These are phyloP conservation scores for Trametes meyenii DNA, from an alignment of 768 basidiomycete genomes.

Conservation along the genomic window DNA sequence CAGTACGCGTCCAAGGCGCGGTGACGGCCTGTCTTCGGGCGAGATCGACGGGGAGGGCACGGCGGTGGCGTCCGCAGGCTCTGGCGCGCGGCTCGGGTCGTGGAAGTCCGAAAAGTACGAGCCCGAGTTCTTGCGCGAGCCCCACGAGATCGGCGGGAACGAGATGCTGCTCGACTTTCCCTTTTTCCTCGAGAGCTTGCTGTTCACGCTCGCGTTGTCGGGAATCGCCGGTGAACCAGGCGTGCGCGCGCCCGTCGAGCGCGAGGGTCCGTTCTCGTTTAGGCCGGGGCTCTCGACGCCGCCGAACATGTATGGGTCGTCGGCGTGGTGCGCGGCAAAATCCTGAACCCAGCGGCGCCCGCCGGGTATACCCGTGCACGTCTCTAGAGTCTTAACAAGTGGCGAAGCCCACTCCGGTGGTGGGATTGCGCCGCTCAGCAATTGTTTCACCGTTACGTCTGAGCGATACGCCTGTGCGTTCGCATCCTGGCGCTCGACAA, in stretches of 20 bases:
- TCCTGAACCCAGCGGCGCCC: conserved; percentile 69
- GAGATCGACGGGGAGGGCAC: conserved; percentile 5
- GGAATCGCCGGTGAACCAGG: background rate
- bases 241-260: background rate
- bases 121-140: conserved; percentile 47
- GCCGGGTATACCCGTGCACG: conserved; percentile 71
- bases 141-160: conserved; percentile 74
- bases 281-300: conserved; percentile 47
- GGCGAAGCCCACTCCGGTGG: conserved; percentile 79
- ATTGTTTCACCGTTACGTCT: conserved; percentile 73
- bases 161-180: conserved; percentile 38
- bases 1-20: conserved; percentile 23
- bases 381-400: conserved; percentile 74
- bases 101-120: conserved; percentile 54
- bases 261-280: conserved; percentile 28
- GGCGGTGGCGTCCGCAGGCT: conserved; percentile 8
- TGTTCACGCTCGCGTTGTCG: conserved; percentile 7
- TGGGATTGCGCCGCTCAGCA: conserved; percentile 77
- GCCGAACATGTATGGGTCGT: conserved; percentile 58
- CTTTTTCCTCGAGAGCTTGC: conserved; percentile 47
- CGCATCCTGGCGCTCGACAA: conserved; percentile 92
- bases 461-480: conserved; percentile 80
- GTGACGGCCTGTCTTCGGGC: conserved; percentile 25
- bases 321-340: conserved; percentile 37
- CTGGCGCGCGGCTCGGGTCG: conserved; percentile 23